phyloP scores from a whole-genome alignment of 495 filamentous ascomycete genomes.

The Penicillium cataractarum region DNA sequence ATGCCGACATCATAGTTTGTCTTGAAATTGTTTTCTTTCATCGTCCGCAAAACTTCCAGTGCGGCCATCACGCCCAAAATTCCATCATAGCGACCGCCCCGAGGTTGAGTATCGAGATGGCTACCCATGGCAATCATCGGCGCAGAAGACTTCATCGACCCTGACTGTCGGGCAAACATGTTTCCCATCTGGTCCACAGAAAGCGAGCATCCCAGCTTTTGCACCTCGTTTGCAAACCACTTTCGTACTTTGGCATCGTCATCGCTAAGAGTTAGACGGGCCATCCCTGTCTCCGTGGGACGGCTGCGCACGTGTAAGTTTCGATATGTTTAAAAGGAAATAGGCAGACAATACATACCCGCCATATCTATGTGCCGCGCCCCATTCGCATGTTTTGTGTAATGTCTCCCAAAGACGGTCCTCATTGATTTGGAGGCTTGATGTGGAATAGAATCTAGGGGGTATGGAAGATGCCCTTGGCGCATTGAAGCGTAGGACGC shows the following conservation, averaged over 20 bases:
- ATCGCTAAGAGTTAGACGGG: constrained; percentile 65
- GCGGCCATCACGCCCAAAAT: constrained; percentile 71
- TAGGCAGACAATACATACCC: constrained; percentile 25
- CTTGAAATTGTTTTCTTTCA: constrained; percentile 64
- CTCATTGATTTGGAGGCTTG: constrained; percentile 38
- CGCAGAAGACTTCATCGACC: constrained; percentile 41
- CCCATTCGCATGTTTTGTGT: constrained; percentile 42
- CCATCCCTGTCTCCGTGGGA: constrained; percentile 58
- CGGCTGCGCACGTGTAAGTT: constrained; percentile 18
- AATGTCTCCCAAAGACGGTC: constrained; percentile 39
- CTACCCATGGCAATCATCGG: constrained; percentile 52
- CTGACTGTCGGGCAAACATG: constrained; percentile 67
- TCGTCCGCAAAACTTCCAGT: constrained; percentile 66
- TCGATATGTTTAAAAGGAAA: not conserved
- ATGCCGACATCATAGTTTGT: constrained; percentile 68
- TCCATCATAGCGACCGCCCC: constrained; percentile 72
- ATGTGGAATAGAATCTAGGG: constrained; percentile 17
- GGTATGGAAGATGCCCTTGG: constrained; percentile 23
- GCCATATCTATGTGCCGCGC: constrained; percentile 35
- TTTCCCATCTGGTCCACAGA: constrained; percentile 68
- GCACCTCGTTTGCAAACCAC: constrained; percentile 69
- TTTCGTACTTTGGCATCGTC: constrained; percentile 67
- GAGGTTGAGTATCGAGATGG: constrained; percentile 64
- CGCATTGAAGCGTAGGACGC: constrained; percentile 14
- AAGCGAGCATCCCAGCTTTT: constrained; percentile 62